A percentile compares a stretch with the other conserved stretches of the same genome.
Conservation (phyloP, 1,139 yeast species). For the Dujonia santamariae region DNA sequence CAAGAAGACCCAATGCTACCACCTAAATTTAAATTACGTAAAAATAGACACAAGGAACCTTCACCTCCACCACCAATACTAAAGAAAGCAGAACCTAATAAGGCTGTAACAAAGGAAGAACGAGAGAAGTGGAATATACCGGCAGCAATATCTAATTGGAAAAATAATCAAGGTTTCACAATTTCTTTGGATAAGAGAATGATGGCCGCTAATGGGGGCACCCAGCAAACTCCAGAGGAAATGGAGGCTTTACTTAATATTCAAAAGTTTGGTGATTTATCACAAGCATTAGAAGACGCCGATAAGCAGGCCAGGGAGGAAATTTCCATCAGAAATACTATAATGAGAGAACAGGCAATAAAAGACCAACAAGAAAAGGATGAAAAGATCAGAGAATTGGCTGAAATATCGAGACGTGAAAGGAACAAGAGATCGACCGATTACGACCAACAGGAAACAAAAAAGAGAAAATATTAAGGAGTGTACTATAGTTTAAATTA, state of each 20-base stretch:
- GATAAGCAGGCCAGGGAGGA: slow-evolving; percentile 74
- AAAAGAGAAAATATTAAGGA: not conserved
- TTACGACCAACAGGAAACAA: not conserved
- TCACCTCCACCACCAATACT: slow-evolving; percentile 62
- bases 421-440: slow-evolving; percentile 9
- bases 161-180: slow-evolving; percentile 88
- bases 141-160: slow-evolving; percentile 93
- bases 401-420: slow-evolving; percentile 51
- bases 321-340: slow-evolving; percentile 55
- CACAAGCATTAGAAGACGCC: slow-evolving; percentile 73
- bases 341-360: slow-evolving; percentile 52
- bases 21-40: slow-evolving; percentile 69
- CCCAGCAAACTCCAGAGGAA: slow-evolving; percentile 14
- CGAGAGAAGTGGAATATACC: slow-evolving; percentile 86
- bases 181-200: slow-evolving; percentile 77
- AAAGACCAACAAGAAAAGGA: slow-evolving; percentile 61
- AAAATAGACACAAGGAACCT: slow-evolving; percentile 62
- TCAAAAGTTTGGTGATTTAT: slow-evolving; percentile 56
- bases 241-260: slow-evolving; percentile 45
- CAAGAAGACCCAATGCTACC: slow-evolving; percentile 88
- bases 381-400: slow-evolving; percentile 53
- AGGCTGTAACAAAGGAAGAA: slow-evolving; percentile 57
- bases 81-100: slow-evolving; percentile 17
- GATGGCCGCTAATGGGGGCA: slow-evolving; percentile 52
- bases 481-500: not conserved